These are phyloP conservation scores for Fusarium irregulare DNA, from an alignment of 2,329 filamentous ascomycete species.

Conservation along the genomic window DNA sequence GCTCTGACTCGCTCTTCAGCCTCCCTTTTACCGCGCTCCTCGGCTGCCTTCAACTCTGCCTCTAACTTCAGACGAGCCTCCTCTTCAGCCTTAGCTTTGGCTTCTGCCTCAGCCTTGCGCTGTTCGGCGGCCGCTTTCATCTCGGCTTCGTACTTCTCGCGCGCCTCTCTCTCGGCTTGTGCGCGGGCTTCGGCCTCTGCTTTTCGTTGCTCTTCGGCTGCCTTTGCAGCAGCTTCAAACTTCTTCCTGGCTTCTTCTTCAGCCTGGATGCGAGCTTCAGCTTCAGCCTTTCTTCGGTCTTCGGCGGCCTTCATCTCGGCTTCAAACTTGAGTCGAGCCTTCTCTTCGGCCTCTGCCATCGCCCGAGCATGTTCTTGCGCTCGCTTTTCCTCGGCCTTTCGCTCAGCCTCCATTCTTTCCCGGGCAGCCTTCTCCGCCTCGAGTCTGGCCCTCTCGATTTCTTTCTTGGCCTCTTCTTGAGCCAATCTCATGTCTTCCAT, in stretches of 20 bases:
- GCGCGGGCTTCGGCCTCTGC: constrained; percentile 36
- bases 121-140: constrained; percentile 58
- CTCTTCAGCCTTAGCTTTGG: constrained; percentile 58
- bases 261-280: constrained; percentile 58
- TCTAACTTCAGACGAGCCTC: constrained; percentile 61
- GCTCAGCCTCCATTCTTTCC: constrained; percentile 57
- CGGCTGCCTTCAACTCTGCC: constrained; percentile 57
- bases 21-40: constrained; percentile 59
- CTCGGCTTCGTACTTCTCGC: constrained; percentile 60
- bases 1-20: constrained; percentile 59
- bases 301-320: constrained; percentile 58
- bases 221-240: constrained; percentile 57
- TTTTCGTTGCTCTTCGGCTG: constrained; percentile 49
- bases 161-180: constrained; percentile 54
- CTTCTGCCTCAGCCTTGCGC: constrained; percentile 60
- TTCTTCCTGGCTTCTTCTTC: constrained; percentile 60
- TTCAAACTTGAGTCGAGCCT: constrained; percentile 60
- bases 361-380: constrained; percentile 61
- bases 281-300: constrained; percentile 58
- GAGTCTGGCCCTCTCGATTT: constrained; percentile 46
- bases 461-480: constrained; percentile 52
- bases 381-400: constrained; percentile 43
- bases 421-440: constrained; percentile 58
- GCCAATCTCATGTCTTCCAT: constrained; percentile 45
- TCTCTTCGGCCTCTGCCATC: constrained; percentile 58